A percentile compares a stretch with the other conserved stretches of the same genome.
These are phyloP conservation scores for Ophiorrhiza pumila DNA, from an alignment of 257 asterid genomes.

Conservation along the genomic window DNA sequence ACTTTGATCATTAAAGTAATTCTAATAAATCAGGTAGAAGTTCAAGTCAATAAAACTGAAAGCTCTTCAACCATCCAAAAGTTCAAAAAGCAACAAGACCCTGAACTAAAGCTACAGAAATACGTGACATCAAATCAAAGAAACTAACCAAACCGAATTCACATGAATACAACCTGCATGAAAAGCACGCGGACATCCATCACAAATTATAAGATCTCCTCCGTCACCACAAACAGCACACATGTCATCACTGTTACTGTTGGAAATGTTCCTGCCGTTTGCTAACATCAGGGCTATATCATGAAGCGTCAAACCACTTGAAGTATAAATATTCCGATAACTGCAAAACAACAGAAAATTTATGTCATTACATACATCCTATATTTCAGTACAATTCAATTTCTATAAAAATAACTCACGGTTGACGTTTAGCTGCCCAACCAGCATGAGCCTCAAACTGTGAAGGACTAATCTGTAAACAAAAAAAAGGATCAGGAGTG, in stretches of 20 bases:
- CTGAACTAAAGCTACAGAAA: not conserved
- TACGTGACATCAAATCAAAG: not conserved
- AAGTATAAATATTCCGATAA: slow-evolving; percentile 87
- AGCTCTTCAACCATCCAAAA: not conserved
- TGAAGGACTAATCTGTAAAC: slow-evolving; percentile 90
- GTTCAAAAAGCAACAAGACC: not conserved
- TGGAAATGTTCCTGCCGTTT: slow-evolving; percentile 69
- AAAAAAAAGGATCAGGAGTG: slow-evolving; percentile 9
- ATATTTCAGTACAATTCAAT: not conserved
- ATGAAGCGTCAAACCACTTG: slow-evolving; percentile 90
- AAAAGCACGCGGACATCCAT: slow-evolving; percentile 95
- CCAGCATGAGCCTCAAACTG: slow-evolving; percentile 99
- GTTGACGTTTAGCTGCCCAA: slow-evolving; percentile 96
- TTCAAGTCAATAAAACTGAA: not conserved
- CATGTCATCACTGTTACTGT: slow-evolving; percentile 87
- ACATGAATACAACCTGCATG: slow-evolving; percentile 57
- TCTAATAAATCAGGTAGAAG: not conserved
- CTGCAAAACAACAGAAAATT: slow-evolving; percentile 38
- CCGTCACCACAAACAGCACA: slow-evolving; percentile 91
- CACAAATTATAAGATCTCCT: slow-evolving; percentile 75
- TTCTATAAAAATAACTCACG: slow-evolving; percentile 55
- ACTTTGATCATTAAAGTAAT: not conserved
- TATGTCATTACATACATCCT: slow-evolving; percentile 14
- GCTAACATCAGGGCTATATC: slow-evolving; percentile 96
- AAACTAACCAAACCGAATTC: not conserved